Evolutionary conservation across 2,329 filamentous ascomycete genomes (phyloP), one percentile per base, ranked within the genome.

Genomic region (Myriosclerotinia curreyana): DNA sequence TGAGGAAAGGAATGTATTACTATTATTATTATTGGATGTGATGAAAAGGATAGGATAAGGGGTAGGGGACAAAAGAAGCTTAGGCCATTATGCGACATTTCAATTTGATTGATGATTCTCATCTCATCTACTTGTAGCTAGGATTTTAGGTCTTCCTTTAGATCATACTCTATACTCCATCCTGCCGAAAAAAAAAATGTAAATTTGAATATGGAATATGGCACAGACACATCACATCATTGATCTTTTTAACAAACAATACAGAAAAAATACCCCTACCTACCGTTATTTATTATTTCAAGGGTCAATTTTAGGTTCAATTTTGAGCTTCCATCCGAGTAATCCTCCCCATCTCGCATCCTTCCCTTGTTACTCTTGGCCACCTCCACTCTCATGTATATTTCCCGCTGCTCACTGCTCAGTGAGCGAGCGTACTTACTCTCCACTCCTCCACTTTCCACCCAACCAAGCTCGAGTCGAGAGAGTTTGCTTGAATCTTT

Each of bases 51-150:
- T 44, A 15, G 14, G 38, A 15, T 11, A 40, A 40, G 38, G 38
- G 11, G 14, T 55, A n/a, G n/a, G n/a, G n/a, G n/a, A n/a, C n/a
- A n/a, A n/a, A n/a, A 22, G 28, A 20, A 58, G 60, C 60, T 63
- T 49, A n/a, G 60, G 31, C 22, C 60, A 50, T 48, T 40, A 20
- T 50, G 42, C 22, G 42, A 63, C 31, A 28, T 48, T 48, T 58
- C 42, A 20, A 2, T 20, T 17, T 31, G 28, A 17, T 31, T 31
- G 5, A 3, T 31, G 28, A 31, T 4, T 31, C 4, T 31, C 28
- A 31, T 31, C 28, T 31, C 28, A 31, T 31, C 28, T 31, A n/a
- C n/a, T n/a, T n/a, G n/a, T n/a, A 48, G 9, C 44, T 44, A 31
- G 53, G 53, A 2, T 55, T 28, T 14, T 31, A 44, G 53, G 25